Evolutionary conservation across 495 filamentous ascomycete species (phyloP).

Genomic region (Neurospora sp.): DNA sequence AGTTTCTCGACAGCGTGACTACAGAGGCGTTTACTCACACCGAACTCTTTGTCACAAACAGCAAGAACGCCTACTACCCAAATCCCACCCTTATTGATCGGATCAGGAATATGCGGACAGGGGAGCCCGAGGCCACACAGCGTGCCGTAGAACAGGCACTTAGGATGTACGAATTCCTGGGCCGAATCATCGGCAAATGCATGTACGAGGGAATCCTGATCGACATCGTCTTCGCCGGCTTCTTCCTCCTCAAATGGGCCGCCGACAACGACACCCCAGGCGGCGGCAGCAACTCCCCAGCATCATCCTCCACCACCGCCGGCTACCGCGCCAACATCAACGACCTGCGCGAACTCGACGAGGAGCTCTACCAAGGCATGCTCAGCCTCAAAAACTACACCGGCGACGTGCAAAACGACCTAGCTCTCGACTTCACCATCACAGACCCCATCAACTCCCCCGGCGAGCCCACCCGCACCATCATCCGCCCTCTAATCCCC

Average conservation of each 20-base stretch:
- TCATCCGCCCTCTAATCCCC: conserved; percentile 65
- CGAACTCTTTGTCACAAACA: conserved; percentile 67
- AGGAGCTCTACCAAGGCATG: conserved; percentile 86
- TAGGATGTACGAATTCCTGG: conserved; percentile 80
- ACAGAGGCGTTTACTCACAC: conserved; percentile 65
- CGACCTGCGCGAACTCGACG: conserved; percentile 86
- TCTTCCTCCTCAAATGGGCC: conserved; percentile 94
- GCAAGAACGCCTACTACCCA: conserved; percentile 82
- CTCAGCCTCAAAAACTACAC: conserved; percentile 81
- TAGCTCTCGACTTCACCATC: conserved; percentile 83
- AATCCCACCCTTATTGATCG: conserved; percentile 76
- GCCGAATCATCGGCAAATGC: conserved; percentile 90
- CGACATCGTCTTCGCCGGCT: conserved; percentile 86
- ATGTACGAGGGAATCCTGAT: conserved; percentile 96
- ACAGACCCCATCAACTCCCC: conserved; percentile 61
- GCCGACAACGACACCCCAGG: conserved; percentile 43
- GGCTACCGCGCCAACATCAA: conserved; percentile 83
- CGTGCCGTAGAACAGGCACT: conserved; percentile 31
- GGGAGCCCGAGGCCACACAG: conserved; percentile 36
- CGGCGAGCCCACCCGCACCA: conserved; percentile 37
- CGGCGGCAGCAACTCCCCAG: conserved; percentile 87
- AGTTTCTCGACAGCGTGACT: conserved; percentile 88
- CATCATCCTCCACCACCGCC: conserved; percentile 64
- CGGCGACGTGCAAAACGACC: conserved; percentile 63
- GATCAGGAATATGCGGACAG: conserved; percentile 10